These are phyloP conservation scores for Chloropicon primus DNA, from an alignment of 139 green algal genomes.

Conservation along the genomic window DNA sequence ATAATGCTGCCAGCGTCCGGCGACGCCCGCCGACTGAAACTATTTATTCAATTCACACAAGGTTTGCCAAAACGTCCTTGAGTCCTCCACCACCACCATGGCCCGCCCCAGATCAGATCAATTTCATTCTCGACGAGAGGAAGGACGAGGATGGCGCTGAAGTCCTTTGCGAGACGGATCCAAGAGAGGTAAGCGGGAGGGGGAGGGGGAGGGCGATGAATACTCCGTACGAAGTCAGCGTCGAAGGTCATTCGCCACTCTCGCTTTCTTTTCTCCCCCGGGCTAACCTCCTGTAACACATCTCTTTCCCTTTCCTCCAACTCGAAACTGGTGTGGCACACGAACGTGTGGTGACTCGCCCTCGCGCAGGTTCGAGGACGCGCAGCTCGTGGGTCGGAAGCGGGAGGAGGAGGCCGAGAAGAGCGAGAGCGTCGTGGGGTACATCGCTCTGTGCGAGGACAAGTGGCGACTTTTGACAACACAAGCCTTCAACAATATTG, in stretches of 20 bases:
- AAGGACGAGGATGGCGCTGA: neutral
- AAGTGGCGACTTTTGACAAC: neutral
- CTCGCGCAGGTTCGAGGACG: neutral
- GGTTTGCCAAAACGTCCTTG: too few species aligned
- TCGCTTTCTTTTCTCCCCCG: too few species aligned
- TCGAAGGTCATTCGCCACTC: too few species aligned
- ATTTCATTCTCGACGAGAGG: neutral
- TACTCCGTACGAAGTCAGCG: too few species aligned
- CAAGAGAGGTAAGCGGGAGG: neutral
- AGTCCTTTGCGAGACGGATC: neutral
- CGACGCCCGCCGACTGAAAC: too few species aligned
- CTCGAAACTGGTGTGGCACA: neutral
- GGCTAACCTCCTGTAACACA: too few species aligned
- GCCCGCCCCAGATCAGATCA: too few species aligned
- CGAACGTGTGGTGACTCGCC: too few species aligned
- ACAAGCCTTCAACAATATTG: neutral
- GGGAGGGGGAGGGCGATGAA: too few species aligned
- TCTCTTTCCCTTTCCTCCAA: neutral
- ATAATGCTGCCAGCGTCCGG: too few species aligned
- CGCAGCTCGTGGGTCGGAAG: neutral
- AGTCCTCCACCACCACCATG: too few species aligned
- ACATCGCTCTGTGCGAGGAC: neutral
- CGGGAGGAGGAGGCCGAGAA: neutral
- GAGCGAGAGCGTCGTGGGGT: neutral
- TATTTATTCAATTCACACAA: too few species aligned